phyloP scores from a whole-genome alignment of 2,329 filamentous ascomycete species.

The Tolypocladium tundrense region DNA sequence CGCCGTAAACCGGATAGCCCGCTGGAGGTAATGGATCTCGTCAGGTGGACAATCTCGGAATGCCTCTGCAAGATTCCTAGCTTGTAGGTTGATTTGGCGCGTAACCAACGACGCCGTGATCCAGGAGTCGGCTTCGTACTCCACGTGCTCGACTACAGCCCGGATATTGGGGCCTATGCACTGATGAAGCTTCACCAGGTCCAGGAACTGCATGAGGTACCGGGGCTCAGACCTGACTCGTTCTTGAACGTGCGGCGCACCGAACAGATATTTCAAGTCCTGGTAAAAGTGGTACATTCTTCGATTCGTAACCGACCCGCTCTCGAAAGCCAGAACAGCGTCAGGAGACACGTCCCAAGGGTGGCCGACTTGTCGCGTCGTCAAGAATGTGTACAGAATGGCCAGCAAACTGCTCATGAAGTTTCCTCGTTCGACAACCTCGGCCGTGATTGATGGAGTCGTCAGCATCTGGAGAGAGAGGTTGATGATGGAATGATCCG shows the following conservation, averaged over 20 bases:
- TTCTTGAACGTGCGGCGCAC: conserved; percentile 79
- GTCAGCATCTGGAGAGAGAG: conserved; percentile 94
- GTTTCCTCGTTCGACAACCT: conserved; percentile 89
- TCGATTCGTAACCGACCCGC: conserved; percentile 87
- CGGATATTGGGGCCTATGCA: conserved; percentile 90
- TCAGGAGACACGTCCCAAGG: conserved; percentile 80
- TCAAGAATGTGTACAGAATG: conserved; percentile 95
- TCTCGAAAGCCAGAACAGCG: conserved; percentile 84
- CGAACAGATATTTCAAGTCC: conserved; percentile 84
- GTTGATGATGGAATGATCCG: conserved; percentile 97
- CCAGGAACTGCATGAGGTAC: conserved; percentile 89
- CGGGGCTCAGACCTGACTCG: conserved; percentile 72
- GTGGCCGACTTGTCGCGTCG: conserved; percentile 89
- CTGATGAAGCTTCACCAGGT: conserved; percentile 91
- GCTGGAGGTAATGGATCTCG: conserved; percentile 54
- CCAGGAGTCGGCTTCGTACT: conserved; percentile 97
- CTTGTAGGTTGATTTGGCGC: conserved; percentile 86
- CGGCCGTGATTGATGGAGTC: conserved; percentile 89
- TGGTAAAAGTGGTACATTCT: conserved; percentile 97
- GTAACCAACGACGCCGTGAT: conserved; percentile 93
- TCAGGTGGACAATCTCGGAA: conserved; percentile 63
- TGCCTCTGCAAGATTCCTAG: conserved; percentile 77
- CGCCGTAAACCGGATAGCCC: conserved; percentile 63
- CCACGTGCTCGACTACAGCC: conserved; percentile 88
- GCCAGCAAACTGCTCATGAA: conserved; percentile 93